phyloP scores from a whole-genome alignment of 1,139 yeast species.

The Geotrichum carabidarum region DNA sequence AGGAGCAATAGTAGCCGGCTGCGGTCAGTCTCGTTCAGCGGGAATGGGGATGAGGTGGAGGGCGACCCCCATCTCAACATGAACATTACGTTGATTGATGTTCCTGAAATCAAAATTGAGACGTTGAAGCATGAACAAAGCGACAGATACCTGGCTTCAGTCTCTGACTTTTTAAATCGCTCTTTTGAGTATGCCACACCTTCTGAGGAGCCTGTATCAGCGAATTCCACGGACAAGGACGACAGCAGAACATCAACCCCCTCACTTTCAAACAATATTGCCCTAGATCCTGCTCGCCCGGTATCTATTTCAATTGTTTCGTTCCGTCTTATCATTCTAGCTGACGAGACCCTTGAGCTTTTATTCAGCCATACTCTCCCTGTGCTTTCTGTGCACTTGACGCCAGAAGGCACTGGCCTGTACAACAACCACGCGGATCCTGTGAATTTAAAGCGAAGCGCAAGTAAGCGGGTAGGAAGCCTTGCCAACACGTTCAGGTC shows the following conservation, averaged over 20 bases:
- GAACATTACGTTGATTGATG: conserved; percentile 4
- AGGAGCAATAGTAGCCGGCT: not conserved
- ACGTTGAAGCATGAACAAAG: conserved; percentile 64
- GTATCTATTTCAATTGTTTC: conserved; percentile 76
- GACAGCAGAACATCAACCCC: not conserved
- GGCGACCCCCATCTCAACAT: not conserved
- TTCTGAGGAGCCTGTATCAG: conserved; percentile 27
- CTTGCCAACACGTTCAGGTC: conserved; percentile 61
- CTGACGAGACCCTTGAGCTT: conserved; percentile 87
- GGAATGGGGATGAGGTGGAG: not conserved
- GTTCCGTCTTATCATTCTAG: conserved; percentile 91
- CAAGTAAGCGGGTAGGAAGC: not conserved
- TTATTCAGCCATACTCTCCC: conserved; percentile 68
- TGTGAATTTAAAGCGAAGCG: conserved; percentile 24
- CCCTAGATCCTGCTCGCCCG: conserved; percentile 75
- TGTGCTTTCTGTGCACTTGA: conserved; percentile 56
- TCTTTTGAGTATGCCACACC: conserved; percentile 90
- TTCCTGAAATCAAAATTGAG: conserved; percentile 34
- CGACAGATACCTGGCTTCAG: conserved; percentile 79
- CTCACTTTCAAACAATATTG: conserved; percentile 59
- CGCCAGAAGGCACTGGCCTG: conserved; percentile 42
- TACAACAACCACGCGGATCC: conserved; percentile 19
- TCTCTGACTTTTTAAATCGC: conserved; percentile 78
- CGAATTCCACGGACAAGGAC: not conserved
- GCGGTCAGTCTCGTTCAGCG: not conserved